Conservation (phyloP, 1,139 yeast genomes). For the Scheffersomyces quercinus region DNA sequence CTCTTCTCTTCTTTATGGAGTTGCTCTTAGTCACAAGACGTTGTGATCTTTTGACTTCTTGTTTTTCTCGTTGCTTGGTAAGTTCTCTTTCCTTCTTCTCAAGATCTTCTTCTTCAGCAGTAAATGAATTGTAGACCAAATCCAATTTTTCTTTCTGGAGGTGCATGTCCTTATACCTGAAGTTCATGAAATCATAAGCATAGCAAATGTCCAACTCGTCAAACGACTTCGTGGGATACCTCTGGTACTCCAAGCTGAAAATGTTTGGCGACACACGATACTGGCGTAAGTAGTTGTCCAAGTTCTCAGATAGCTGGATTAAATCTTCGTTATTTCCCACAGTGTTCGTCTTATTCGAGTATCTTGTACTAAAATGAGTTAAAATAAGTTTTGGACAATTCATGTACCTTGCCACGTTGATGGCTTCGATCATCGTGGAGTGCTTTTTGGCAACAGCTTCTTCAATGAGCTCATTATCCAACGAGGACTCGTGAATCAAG, state of each 20-base stretch:
- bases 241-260: constrained; percentile 18
- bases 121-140: constrained; percentile 18
- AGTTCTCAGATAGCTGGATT: constrained; percentile 18
- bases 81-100: constrained; percentile 25
- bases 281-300: constrained; percentile 26
- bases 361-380: constrained; percentile 92
- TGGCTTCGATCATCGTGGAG: constrained; percentile 89
- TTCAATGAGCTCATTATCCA: constrained; percentile 74
- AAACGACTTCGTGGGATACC: constrained; percentile 14
- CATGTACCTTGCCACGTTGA: constrained; percentile 70
- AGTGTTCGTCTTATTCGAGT: constrained; percentile 64
- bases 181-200: constrained; percentile 45
- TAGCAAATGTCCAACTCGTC: constrained; percentile 38
- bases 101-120: constrained; percentile 14
- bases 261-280: constrained; percentile 26
- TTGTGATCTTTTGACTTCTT: constrained; percentile 38
- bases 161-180: constrained; percentile 23
- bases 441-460: constrained; percentile 86
- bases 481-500: constrained; percentile 89
- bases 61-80: constrained; percentile 28
- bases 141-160: constrained; percentile 19
- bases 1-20: constrained; percentile 17
- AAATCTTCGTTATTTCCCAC: constrained; percentile 27
- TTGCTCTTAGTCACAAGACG: constrained; percentile 19
- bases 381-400: constrained; percentile 67